Evolutionary conservation across 179 eudicot species (phyloP).

Genomic region (Nepenthes alata): DNA sequence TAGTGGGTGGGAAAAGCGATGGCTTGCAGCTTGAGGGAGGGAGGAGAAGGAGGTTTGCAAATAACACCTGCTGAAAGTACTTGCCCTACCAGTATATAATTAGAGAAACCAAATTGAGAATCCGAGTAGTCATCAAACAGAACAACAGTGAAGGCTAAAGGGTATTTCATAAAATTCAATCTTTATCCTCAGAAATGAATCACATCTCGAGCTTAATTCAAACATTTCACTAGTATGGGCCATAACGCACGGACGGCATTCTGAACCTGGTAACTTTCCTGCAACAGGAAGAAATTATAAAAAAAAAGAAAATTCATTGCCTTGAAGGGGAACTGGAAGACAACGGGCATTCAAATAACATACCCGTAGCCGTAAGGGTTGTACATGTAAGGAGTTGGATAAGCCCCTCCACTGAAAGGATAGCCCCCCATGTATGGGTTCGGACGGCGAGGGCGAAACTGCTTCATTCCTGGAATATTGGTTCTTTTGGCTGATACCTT

Average conservation of each 20-base stretch:
- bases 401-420: constrained; percentile 27
- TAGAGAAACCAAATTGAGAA: too few species aligned
- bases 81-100: too few species aligned
- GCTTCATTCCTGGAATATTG: constrained; percentile 57
- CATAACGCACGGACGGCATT: constrained; percentile 49
- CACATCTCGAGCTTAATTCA: neutral
- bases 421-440: constrained; percentile 28
- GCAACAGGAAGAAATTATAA: constrained; percentile 7
- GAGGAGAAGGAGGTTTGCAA: too few species aligned
- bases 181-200: neutral
- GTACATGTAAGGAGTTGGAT: constrained; percentile 32
- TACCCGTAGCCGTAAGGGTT: constrained; percentile 58
- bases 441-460: constrained; percentile 36
- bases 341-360: neutral
- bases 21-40: too few species aligned
- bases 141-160: too few species aligned
- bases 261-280: constrained; percentile 55
- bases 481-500: constrained; percentile 54
- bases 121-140: too few species aligned
- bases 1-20: too few species aligned
- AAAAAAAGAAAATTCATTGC: too few species aligned
- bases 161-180: too few species aligned
- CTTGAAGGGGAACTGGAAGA: too few species aligned
- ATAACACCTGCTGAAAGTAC: too few species aligned
- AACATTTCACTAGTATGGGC: constrained; percentile 33